A percentile compares a stretch with the other conserved stretches of the same genome.
These are phyloP conservation scores for Beta vulgaris DNA, from an alignment of 148 eudicot species.

Conservation along the genomic window DNA sequence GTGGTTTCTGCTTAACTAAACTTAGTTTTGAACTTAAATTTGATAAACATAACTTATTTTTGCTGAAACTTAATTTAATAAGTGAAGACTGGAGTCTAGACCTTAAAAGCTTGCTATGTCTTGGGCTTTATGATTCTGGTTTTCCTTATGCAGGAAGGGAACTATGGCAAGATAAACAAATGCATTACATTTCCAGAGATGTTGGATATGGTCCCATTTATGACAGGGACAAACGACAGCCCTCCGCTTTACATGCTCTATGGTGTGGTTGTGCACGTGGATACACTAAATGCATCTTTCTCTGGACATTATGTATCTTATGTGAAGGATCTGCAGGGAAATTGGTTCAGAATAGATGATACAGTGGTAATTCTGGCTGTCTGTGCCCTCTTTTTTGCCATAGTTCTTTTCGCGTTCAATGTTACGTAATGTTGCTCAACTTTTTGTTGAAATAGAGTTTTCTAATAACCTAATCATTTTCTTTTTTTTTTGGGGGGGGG, in stretches of 20 bases:
- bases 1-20: too few species aligned
- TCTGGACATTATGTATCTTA: slow-evolving; percentile 91
- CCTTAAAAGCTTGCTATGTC: neutral
- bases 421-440: neutral
- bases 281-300: slow-evolving; percentile 88
- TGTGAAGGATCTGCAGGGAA: slow-evolving; percentile 78
- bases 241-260: slow-evolving; percentile 92
- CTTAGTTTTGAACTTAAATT: too few species aligned
- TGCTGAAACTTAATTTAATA: too few species aligned
- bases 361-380: slow-evolving; percentile 51
- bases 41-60: too few species aligned
- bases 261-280: slow-evolving; percentile 88
- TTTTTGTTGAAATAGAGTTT: too few species aligned
- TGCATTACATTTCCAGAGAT: slow-evolving; percentile 85
- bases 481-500: too few species aligned
- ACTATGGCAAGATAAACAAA: slow-evolving; percentile 87
- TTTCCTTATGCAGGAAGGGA: slow-evolving; percentile 65
- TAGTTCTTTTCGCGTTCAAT: neutral
- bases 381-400: neutral
- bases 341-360: slow-evolving; percentile 87
- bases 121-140: neutral
- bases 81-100: too few species aligned
- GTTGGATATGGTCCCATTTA: slow-evolving; percentile 89
- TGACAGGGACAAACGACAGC: slow-evolving; percentile 77
- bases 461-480: too few species aligned